Base-by-base conservation (phyloP, 208 protist species). In the Leishmania amazonensis region DNA sequence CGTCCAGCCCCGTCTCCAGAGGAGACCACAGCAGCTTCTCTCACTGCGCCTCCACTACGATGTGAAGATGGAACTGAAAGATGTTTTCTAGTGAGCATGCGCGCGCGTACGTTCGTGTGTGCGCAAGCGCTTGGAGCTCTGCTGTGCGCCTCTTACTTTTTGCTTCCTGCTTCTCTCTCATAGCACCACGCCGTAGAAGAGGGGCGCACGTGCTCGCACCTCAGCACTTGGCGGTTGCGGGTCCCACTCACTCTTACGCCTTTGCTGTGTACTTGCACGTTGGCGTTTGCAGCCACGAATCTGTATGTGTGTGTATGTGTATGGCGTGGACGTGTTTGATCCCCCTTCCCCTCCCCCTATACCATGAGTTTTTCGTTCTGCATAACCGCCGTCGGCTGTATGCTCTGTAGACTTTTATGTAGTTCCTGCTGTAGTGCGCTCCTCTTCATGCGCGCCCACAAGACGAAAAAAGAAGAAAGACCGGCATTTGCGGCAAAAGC, bases 1-100 rank as follows among this genome's bases (percentile, higher is more conserved):
- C 78, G 6, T 64, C 78, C n/a, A 84, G 76, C 67, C 47, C 58
- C 13, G 65, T 35, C 67, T 75, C 75, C 11, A 83, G 60, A 73
- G 79, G 73, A 9, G 75, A 83, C 42, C 42, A 58, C 8, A 72
- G 72, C 47, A 75, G 74, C 51, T 85, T 88, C 57, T 82, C 79
- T 3, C 62, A 49, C 17, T 79, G 77, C 57, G 85, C 85, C 0
- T 88, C 85, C 3, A 80, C 62, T 2, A 85, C 81, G 40, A 81
- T 85, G 81, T 88, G 38, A 83, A 67, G 21, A 75, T 54, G 42
- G 31, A 64, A 15, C 4, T 38, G 40, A 45, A 21, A 8, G 38
- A 65, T 54, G 24, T n/a, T 74, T 51, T 51, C 31, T 19, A 3
- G 24, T 49, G 17, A 40, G 38, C 42, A 1, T 75, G 24, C 31